phyloP scores from a whole-genome alignment of 108 stramenopile species.

The Fistulifera pelliculosa region DNA sequence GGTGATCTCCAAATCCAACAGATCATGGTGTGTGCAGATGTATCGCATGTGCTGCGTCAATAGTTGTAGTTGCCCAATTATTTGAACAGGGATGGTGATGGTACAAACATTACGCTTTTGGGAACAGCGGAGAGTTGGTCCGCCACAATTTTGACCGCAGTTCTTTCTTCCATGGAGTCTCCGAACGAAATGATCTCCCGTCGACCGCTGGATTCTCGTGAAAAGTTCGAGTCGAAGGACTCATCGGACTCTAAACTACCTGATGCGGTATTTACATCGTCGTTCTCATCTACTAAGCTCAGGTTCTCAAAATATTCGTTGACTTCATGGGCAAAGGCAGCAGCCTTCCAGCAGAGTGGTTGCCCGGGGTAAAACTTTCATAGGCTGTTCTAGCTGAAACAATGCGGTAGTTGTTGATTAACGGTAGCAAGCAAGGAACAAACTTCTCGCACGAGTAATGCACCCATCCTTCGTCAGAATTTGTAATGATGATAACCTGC shows the following conservation, averaged over 20 bases:
- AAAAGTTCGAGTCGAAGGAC: slow-evolving; percentile 8
- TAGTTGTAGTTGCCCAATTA: slow-evolving; percentile 77
- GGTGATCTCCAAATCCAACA: slow-evolving; percentile 71
- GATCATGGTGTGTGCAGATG: slow-evolving; percentile 40
- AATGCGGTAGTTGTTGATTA: slow-evolving; percentile 56
- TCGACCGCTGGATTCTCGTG: slow-evolving; percentile 1
- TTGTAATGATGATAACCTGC: slow-evolving; percentile 84
- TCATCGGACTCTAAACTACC: slow-evolving; percentile 27
- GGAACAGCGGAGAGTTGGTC: slow-evolving; percentile 59
- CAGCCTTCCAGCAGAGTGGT: slow-evolving; percentile 89
- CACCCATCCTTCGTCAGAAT: slow-evolving; percentile 90
- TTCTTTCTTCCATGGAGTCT: slow-evolving; percentile 80
- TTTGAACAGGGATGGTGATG: slow-evolving; percentile 59
- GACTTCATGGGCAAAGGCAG: slow-evolving; percentile 89
- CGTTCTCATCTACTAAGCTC: slow-evolving; percentile 37
- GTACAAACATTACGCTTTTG: slow-evolving; percentile 79
- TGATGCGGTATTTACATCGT: slow-evolving; percentile 32
- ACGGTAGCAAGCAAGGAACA: slow-evolving; percentile 62
- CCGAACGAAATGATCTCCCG: slow-evolving; percentile 82
- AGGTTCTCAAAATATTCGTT: slow-evolving; percentile 63
- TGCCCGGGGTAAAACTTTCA: slow-evolving; percentile 83
- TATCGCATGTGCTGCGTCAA: slow-evolving; percentile 73
- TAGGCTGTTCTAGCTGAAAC: slow-evolving; percentile 79
- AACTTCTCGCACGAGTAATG: slow-evolving; percentile 76
- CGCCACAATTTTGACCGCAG: slow-evolving; percentile 79